Conservation (phyloP, 208 protist genomes). For the Paratrypanosoma confusum region DNA sequence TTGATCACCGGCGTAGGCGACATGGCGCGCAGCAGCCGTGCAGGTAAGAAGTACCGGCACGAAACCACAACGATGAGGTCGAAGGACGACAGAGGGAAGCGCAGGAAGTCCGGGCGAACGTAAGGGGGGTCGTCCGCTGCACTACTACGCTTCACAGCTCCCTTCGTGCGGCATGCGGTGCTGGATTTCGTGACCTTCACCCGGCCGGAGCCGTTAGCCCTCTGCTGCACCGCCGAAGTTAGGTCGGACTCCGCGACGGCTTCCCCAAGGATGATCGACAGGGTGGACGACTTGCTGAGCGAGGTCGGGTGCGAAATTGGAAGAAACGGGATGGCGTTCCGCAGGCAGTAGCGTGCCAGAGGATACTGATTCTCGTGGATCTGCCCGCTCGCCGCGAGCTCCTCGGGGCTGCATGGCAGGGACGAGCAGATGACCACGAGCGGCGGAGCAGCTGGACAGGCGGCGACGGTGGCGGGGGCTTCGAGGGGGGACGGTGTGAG, state of each 20-base stretch:
- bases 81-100: conserved; percentile 33
- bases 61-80: conserved; percentile 77
- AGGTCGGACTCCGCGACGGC: too few relatives aligned
- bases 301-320: conserved; percentile 63
- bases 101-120: conserved; percentile 1
- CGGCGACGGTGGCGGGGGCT: background rate
- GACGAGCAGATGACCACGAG: conserved; percentile 68
- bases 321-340: conserved; percentile 42
- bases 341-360: conserved; percentile 56
- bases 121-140: too few relatives aligned
- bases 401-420: conserved; percentile 30
- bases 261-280: too few relatives aligned
- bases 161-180: too few relatives aligned
- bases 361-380: conserved; percentile 58
- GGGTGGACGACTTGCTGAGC: conserved; percentile 33
- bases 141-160: too few relatives aligned
- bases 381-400: conserved; percentile 11
- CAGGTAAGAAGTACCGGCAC: conserved; percentile 79
- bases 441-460: conserved; percentile 15
- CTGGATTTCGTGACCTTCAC: too few relatives aligned
- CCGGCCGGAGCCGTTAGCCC: too few relatives aligned
- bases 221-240: too few relatives aligned
- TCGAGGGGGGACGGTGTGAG: background rate
- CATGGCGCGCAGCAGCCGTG: conserved; percentile 37
- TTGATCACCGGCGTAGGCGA: conserved; percentile 79